A percentile compares a stretch with the other conserved stretches of the same genome.
These are phyloP conservation scores for Cladobotryum protrusum DNA, from an alignment of 2,329 filamentous ascomycete genomes.

Conservation along the genomic window DNA sequence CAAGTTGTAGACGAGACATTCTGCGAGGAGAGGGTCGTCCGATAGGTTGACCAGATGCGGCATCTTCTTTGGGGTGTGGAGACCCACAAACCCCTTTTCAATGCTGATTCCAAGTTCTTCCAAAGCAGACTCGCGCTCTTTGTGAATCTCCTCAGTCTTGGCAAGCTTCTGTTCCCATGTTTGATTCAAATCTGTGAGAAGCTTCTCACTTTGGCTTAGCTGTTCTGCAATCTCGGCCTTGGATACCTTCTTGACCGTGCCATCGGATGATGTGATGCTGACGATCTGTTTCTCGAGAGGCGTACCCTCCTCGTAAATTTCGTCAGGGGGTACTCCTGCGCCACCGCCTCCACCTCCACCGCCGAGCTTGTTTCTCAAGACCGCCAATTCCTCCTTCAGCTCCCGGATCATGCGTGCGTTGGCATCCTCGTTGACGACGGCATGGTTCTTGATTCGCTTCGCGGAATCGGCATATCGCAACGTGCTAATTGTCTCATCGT, in stretches of 20 bases:
- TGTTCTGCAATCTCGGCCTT: conserved; percentile 98
- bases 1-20: conserved; percentile 96
- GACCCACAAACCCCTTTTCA: conserved; percentile 92
- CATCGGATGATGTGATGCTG: conserved; percentile 81
- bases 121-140: conserved; percentile 87
- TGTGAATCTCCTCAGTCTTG: conserved; percentile 96
- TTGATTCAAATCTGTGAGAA: conserved; percentile 92
- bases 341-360: conserved; percentile 48
- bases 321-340: conserved; percentile 54
- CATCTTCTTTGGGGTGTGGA: conserved; percentile 98
- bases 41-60: conserved; percentile 97
- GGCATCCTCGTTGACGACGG: conserved; percentile 96
- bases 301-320: conserved; percentile 86
- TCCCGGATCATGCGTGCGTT: conserved; percentile 99
- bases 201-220: conserved; percentile 90
- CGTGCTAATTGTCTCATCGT: conserved; percentile 93
- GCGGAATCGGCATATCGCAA: conserved; percentile 94
- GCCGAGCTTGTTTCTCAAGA: conserved; percentile 80
- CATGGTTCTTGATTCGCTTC: conserved; percentile 99
- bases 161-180: conserved; percentile 96
- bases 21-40: conserved; percentile 86
- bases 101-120: conserved; percentile 98
- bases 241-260: conserved; percentile 86
- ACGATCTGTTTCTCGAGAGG: conserved; percentile 95
- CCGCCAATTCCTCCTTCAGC: conserved; percentile 85